A percentile compares a stretch with the other conserved stretches of the same genome.
Evolutionary conservation across 140 eudicot genomes (phyloP).

Genomic region (Senecio squalidus): DNA sequence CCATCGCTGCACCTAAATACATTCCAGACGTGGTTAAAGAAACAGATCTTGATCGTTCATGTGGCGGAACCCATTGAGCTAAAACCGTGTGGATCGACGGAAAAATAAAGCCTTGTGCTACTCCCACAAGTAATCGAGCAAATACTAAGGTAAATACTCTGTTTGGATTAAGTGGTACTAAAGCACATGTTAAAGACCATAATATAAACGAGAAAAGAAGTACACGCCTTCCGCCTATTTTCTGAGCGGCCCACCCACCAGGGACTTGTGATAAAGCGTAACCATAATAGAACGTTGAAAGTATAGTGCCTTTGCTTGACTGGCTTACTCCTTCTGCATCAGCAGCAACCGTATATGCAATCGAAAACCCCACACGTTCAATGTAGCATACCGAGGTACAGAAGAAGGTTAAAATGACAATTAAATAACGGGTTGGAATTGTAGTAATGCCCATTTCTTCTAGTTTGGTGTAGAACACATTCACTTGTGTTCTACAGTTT

Average conservation of each 20-base stretch:
- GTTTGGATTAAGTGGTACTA: conserved; percentile 82
- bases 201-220: conserved; percentile 77
- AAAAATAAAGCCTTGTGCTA: conserved; percentile 90
- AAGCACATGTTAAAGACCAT: conserved; percentile 89
- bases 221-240: conserved; percentile 85
- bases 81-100: conserved; percentile 94
- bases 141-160: conserved; percentile 47
- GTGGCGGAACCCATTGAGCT: conserved; percentile 99
- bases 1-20: conserved; percentile 93
- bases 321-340: conserved; percentile 91
- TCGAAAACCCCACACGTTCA: conserved; percentile 92
- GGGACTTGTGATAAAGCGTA: conserved; percentile 95
- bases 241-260: conserved; percentile 97
- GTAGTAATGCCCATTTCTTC: conserved; percentile 40
- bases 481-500: conserved; percentile 3
- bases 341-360: conserved; percentile 93
- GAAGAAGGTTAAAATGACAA: conserved; percentile 76
- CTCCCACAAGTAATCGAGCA: conserved; percentile 88
- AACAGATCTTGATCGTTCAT: conserved; percentile 90
- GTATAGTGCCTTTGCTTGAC: conserved; percentile 83
- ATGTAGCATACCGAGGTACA: conserved; percentile 93
- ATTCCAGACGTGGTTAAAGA: conserved; percentile 92
- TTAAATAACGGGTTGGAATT: conserved; percentile 65
- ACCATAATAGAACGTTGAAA: conserved; percentile 85
- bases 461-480: conserved; percentile 14